phyloP scores from a whole-genome alignment of 192 early-diverging fungal species.

The Coemansia sp. region DNA sequence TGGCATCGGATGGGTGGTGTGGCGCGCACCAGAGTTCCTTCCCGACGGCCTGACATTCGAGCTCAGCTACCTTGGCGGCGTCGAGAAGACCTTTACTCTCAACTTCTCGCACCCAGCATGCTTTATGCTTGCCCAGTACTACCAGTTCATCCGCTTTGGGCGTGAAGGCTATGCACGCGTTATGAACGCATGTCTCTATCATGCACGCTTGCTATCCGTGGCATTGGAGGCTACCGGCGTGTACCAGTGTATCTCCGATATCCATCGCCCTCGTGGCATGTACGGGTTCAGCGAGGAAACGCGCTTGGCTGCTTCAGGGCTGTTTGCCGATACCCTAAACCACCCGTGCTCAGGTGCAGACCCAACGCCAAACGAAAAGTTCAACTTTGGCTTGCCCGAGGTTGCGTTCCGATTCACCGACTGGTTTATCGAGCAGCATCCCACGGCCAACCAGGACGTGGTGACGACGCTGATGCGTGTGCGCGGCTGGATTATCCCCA shows the following conservation, averaged over 20 bases:
- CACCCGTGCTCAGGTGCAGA: conserved; percentile 20
- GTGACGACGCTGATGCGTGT: conserved; percentile 60
- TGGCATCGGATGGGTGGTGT: conserved; percentile 81
- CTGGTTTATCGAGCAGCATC: conserved; percentile 53
- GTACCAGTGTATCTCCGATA: conserved; percentile 64
- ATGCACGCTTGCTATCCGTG: conserved; percentile 58
- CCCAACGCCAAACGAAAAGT: conserved; percentile 23
- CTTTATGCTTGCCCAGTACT: conserved; percentile 81
- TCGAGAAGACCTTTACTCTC: conserved; percentile 69
- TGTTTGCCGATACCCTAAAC: conserved; percentile 10
- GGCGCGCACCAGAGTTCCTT: conserved; percentile 64
- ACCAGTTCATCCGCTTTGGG: conserved; percentile 73
- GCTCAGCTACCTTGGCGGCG: conserved; percentile 69
- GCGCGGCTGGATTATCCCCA: conserved; percentile 75
- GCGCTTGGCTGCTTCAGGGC: conserved; percentile 22
- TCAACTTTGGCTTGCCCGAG: conserved; percentile 60
- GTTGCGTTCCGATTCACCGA: conserved; percentile 64
- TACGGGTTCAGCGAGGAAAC: conserved; percentile 39
- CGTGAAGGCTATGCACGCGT: conserved; percentile 65
- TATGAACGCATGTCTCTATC: conserved; percentile 59
- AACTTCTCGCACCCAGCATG: conserved; percentile 75
- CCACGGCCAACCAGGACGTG: conserved; percentile 60
- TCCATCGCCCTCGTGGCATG: conserved; percentile 56
- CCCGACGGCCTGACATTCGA: conserved; percentile 76
- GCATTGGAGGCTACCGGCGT: conserved; percentile 58